Conservation (phyloP, 179 eudicot genomes). For the Actinidia chinensis region DNA sequence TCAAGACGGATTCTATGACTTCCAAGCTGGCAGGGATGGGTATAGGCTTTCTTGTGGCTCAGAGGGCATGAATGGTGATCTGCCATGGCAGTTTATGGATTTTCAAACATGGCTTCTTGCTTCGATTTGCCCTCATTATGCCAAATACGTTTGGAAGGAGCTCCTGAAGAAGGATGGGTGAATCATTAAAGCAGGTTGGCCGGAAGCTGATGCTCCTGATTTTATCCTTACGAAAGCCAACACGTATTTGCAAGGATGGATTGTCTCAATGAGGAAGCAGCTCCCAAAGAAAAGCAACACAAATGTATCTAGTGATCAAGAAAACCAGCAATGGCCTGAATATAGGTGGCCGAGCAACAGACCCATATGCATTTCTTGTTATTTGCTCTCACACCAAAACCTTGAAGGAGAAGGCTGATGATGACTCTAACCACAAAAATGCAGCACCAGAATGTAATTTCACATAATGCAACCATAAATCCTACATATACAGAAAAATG, state of each 20-base stretch:
- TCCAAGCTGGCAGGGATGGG: conserved; percentile 88
- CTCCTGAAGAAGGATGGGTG: conserved; percentile 73
- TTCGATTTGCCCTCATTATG: conserved; percentile 85
- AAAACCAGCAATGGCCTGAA: too few relatives aligned
- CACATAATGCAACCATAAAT: too few relatives aligned
- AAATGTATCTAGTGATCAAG: too few relatives aligned
- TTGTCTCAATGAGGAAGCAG: conserved; percentile 72
- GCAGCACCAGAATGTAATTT: too few relatives aligned
- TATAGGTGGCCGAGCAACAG: too few relatives aligned
- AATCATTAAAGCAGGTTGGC: conserved; percentile 76
- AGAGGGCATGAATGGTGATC: conserved; percentile 67
- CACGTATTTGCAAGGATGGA: conserved; percentile 66
- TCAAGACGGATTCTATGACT: conserved; percentile 80
- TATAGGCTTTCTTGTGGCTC: conserved; percentile 77
- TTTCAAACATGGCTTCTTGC: conserved; percentile 75
- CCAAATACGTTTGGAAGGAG: conserved; percentile 72
- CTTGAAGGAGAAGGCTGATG: too few relatives aligned
- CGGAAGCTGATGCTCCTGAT: conserved; percentile 60
- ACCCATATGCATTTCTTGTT: too few relatives aligned
- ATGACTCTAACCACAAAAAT: too few relatives aligned
- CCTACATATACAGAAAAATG: too few relatives aligned
- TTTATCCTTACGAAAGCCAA: conserved; percentile 68
- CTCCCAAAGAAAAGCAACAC: conserved; percentile 21
- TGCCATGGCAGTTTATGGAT: conserved; percentile 72
- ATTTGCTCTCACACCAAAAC: too few relatives aligned